Conservation (phyloP, 345 rosid species). For the Salix viminalis region DNA sequence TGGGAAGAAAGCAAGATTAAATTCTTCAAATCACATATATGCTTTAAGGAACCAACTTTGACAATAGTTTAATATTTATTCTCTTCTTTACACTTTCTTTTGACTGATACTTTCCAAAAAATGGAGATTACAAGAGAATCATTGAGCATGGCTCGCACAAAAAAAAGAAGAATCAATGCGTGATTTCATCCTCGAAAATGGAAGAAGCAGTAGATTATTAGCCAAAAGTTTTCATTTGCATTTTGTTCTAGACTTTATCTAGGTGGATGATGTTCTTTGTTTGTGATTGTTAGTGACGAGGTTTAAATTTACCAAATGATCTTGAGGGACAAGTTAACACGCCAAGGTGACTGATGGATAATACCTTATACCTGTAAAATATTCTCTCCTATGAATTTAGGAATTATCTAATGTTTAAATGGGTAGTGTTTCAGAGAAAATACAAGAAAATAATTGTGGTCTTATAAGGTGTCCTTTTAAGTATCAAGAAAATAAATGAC, state of each 20-base stretch:
- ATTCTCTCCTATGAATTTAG: no score
- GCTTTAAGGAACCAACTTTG: conserved; percentile 36
- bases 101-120: conserved; percentile 10
- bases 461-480: no score
- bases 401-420: no score
- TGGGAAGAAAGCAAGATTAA: conserved; percentile 50
- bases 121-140: conserved; percentile 14
- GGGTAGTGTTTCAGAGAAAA: no score
- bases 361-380: no score
- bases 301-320: no score
- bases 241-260: background rate
- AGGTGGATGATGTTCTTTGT: background rate
- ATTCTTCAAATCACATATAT: conserved; percentile 50
- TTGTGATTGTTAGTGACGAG: background rate
- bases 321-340: no score
- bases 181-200: conserved; percentile 8
- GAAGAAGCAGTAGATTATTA: background rate
- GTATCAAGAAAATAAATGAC: no score
- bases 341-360: no score
- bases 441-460: no score
- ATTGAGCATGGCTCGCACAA: conserved; percentile 9
- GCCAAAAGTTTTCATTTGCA: conserved; percentile 16
- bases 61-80: conserved; percentile 14
- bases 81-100: conserved; percentile 5
- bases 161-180: conserved; percentile 21